A percentile compares a stretch with the other conserved stretches of the same genome.
phyloP scores from a whole-genome alignment of 345 rosid genomes.

The Brassica napus region Da-Ae NC_063442.1:27432501-27433000 shows the following conservation, averaged over 20 bases:
- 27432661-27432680: neutral
- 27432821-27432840: neutral
- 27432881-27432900: no score
- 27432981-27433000: neutral
- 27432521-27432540: neutral
- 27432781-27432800: neutral
- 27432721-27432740: neutral
- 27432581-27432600: conserved; percentile 20
- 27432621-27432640: conserved; percentile 5
- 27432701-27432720: neutral
- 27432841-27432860: neutral
- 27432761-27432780: no score
- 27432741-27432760: neutral
- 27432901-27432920: neutral
- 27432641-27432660: conserved; percentile 19
- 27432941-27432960: neutral
- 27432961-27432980: neutral
- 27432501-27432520: conserved; percentile 18
- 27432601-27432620: conserved; percentile 26
- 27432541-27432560: conserved; percentile 34
- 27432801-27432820: neutral
- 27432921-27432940: neutral
- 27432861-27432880: no score
- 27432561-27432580: conserved; percentile 14
- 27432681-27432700: neutral